Base-by-base conservation (phyloP, 2,329 filamentous ascomycete genomes). In the Parastagonospora nodorum region DNA sequence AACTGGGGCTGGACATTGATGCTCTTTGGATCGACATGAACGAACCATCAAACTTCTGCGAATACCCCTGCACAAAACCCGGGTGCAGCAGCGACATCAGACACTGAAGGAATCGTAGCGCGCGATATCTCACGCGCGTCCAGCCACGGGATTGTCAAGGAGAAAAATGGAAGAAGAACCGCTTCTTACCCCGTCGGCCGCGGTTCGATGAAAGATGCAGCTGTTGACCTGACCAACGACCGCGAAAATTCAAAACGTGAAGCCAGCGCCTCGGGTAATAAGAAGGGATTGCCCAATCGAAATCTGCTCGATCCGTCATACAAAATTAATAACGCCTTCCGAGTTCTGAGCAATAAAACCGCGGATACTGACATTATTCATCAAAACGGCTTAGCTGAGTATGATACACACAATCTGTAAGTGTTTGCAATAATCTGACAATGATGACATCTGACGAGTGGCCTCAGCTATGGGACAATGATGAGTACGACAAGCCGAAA, bases 381-480 rank as follows among this genome's bases (percentile, higher is more conserved):
- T 66, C 79, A 84, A 38, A 85, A 87, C 50, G 88, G 87, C 1
- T 75, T 86, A 45, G 77, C 80, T 12, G 84, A 89, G 71, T 90
- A 89, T 62, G 89, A 92, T 59, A 88, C 84, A 0, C 89, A 92
- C 66, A 91, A 91, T 58, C 71, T 92, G 7, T 91, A 55, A 48
- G 65, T 88, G 10, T 9, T 19, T 2, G 2, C 79, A 87, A 61
- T 83, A 85, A 66, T 87, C 90, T 56, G 76, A 89, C 42, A 86
- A 86, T 51, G 86, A 8, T 15, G 10, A 30, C 35, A 19, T 7
- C 41, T 50, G 27, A 53, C 36, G 40, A 30, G 27, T 19, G 9
- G 27, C 4, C 14, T 16, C 35, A 66, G 63, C 1, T 92, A 89
- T 67, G 89, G 89, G 1, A 82, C 84, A 53, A 80, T 90, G 86